Evolutionary conservation across 306 rosid species (phyloP).

Genomic region (Pterocarpus macrocarpus): DNA sequence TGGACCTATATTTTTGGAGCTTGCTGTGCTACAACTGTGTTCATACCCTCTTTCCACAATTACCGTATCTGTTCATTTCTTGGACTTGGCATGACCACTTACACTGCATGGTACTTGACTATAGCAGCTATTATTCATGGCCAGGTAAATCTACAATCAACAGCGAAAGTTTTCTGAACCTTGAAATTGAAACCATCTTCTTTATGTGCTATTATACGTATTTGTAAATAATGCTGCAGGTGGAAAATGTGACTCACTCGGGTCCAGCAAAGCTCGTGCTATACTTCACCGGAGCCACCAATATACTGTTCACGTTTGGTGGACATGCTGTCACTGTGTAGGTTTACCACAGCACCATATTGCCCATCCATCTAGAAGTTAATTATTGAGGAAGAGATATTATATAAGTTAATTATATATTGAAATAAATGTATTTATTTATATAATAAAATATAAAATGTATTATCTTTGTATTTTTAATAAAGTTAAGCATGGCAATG

Average conservation of each 20-base stretch:
- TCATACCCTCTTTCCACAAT: constrained; percentile 96
- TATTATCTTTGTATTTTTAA: too few relatives aligned
- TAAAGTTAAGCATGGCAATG: too few relatives aligned
- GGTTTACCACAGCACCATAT: constrained; percentile 43
- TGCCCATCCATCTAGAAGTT: background rate
- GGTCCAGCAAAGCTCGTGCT: constrained; percentile 85
- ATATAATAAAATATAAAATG: too few relatives aligned
- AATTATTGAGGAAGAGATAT: too few relatives aligned
- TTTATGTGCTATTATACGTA: background rate
- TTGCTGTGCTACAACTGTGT: constrained; percentile 97
- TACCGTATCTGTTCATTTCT: constrained; percentile 96
- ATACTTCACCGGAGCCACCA: constrained; percentile 98
- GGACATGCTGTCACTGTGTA: constrained; percentile 99
- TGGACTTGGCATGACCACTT: constrained; percentile 97
- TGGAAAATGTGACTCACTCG: constrained; percentile 69
- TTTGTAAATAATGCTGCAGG: constrained; percentile 51
- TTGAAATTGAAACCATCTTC: too few relatives aligned
- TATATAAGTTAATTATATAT: too few relatives aligned
- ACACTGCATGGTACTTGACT: constrained; percentile 93
- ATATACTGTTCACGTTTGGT: constrained; percentile 95
- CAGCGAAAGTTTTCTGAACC: too few relatives aligned
- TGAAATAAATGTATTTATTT: too few relatives aligned
- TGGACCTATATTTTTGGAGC: constrained; percentile 99
- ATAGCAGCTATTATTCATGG: constrained; percentile 77
- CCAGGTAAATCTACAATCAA: constrained; percentile 62